A percentile compares a stretch with the other conserved stretches of the same genome.
Evolutionary conservation across 306 rosid species (phyloP).

Genomic region (Betula pendula): DNA sequence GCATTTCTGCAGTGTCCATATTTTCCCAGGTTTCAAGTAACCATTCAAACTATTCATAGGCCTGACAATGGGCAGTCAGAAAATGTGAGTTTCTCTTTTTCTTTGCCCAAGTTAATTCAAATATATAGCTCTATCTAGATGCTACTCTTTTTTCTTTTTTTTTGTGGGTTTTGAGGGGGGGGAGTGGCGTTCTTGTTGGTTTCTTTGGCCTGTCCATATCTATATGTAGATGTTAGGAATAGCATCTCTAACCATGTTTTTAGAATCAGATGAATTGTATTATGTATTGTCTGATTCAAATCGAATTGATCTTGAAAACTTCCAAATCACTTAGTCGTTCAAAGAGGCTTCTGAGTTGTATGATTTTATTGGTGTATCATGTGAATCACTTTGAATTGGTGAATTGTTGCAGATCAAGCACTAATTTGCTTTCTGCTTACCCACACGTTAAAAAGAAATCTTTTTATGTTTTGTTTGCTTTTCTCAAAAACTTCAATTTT

Average conservation of each 20-base stretch:
- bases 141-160: no score
- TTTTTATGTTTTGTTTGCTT: background rate
- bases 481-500: no score
- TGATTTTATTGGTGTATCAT: background rate
- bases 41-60: conserved; percentile 41
- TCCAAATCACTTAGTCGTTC: background rate
- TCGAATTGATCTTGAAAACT: background rate
- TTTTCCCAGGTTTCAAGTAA: conserved; percentile 44
- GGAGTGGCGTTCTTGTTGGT: background rate
- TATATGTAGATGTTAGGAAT: background rate
- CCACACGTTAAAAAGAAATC: background rate
- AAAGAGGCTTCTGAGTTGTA: background rate
- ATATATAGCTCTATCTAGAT: background rate
- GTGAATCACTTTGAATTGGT: background rate
- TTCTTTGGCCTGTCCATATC: background rate
- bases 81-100: conserved; percentile 36
- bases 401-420: background rate
- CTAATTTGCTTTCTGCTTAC: background rate
- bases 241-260: background rate
- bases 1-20: conserved; percentile 45
- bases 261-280: background rate
- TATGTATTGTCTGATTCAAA: background rate
- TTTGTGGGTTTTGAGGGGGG: no score
- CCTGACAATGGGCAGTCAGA: conserved; percentile 47
- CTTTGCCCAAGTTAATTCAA: background rate